Evolutionary conservation across 139 green algal genomes (phyloP).

Genomic region (Astrephomene gubernaculifera): DNA sequence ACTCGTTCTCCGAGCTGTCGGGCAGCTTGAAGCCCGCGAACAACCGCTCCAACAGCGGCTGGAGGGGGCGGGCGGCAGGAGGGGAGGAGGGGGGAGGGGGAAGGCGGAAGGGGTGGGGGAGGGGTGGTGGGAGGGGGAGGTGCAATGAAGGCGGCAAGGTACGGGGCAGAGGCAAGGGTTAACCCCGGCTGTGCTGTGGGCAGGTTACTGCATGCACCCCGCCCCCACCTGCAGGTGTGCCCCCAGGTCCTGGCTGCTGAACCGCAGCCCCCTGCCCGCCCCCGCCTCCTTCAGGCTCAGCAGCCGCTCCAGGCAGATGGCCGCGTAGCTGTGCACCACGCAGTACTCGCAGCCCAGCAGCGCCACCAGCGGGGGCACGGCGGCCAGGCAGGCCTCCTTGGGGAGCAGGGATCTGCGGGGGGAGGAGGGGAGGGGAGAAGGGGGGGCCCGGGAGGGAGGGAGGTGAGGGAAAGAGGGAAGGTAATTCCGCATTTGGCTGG

Average conservation of each 20-base stretch:
- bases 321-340: conserved; percentile 98
- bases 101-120: too few relatives aligned
- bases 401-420: conserved; percentile 82
- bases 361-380: conserved; percentile 76
- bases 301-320: conserved; percentile 89
- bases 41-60: conserved; percentile 83
- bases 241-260: conserved; percentile 78
- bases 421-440: background rate
- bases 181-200: too few relatives aligned
- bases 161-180: too few relatives aligned
- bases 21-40: conserved; percentile 89
- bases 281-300: conserved; percentile 75
- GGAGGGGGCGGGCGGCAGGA: conserved; percentile 20
- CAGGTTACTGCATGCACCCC: too few relatives aligned
- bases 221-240: conserved; percentile 49
- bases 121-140: too few relatives aligned
- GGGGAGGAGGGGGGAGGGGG: too few relatives aligned
- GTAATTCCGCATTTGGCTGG: too few relatives aligned
- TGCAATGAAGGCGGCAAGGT: too few relatives aligned
- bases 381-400: conserved; percentile 70
- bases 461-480: too few relatives aligned
- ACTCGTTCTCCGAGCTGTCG: conserved; percentile 96
- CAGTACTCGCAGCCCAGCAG: conserved; percentile 81
- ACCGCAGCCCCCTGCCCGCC: conserved; percentile 42
- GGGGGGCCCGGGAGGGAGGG: too few relatives aligned